Evolutionary conservation across 148 eudicot species (phyloP), one percentile per base, ranked within the genome.

Genomic region (Rhododendron williamsianum): DNA sequence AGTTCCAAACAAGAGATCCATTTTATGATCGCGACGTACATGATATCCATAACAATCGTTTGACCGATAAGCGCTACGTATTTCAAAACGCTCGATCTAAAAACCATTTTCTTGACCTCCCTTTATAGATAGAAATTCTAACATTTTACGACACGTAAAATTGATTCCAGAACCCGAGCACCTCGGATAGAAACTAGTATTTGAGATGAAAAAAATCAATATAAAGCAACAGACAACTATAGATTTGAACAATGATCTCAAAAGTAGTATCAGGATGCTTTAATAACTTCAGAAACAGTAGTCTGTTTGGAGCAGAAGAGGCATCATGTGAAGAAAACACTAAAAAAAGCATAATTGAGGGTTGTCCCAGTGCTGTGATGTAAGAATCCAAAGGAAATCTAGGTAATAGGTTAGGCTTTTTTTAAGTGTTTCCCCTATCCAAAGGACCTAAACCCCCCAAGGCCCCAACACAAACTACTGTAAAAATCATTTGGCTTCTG

Each of bases 301-400:
- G 45, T 36, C 36, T 69, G 36, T 63, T 63, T 74, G 48, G 60
- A 38, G 78, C 76, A 78, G 65, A 9, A 84, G 43, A 69, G 9
- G 16, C 36, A 58, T 45, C 41, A 12, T 2, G 38, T 43, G 5
- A 1, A 71, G 76, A 65, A 80, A 65, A 19, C 48, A 7, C 41
- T 36, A 51, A 25, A 78, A 27, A 16, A 33, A n/a, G 41, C 51
- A 78, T 48, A 33, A 30, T 35, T 30, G 65, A 76, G 78, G 48
- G 30, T 16, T 86, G 86, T 65, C 86, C 43, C 69, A 65, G 56
- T 89, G 86, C 88, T 83, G 87, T 88, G 71, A 86, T 78, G 78
- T 19, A 81, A 76, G 87, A 72, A 83, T 81, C 85, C 87, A 84
- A 84, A 73, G 54, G 72, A 27, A 83, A 74, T 43, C 84, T 78